Evolutionary conservation across 805 yeast genomes (phyloP).

Genomic region (Pichia cabralensis): DNA sequence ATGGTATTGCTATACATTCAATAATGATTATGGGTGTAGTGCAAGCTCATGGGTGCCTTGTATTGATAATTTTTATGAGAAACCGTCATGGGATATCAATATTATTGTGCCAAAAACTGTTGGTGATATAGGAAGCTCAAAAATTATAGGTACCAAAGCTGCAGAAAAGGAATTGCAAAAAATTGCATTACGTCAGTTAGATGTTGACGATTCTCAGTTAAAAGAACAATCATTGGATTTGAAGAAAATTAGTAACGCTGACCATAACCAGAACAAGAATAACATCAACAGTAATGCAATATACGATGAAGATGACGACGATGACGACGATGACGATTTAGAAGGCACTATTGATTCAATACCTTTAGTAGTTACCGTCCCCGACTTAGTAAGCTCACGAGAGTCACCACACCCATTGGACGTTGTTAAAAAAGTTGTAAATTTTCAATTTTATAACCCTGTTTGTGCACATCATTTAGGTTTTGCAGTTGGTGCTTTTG

Average conservation of each 20-base stretch:
- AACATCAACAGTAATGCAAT: too few relatives aligned
- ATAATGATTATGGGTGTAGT: slow-evolving; percentile 65
- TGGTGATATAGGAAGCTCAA: slow-evolving; percentile 50
- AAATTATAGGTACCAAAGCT: slow-evolving; percentile 32
- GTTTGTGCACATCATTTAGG: slow-evolving; percentile 92
- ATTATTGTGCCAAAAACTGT: slow-evolving; percentile 76
- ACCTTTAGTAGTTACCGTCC: slow-evolving; percentile 58
- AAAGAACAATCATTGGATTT: neutral
- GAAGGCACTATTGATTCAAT: slow-evolving; percentile 33
- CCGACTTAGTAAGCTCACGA: slow-evolving; percentile 55
- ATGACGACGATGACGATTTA: slow-evolving; percentile 29
- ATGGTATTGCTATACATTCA: slow-evolving; percentile 85
- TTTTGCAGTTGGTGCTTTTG: slow-evolving; percentile 88
- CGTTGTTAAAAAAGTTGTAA: slow-evolving; percentile 59
- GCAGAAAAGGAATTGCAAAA: slow-evolving; percentile 22
- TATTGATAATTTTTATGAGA: slow-evolving; percentile 77
- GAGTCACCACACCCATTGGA: slow-evolving; percentile 73
- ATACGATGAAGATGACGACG: slow-evolving; percentile 15
- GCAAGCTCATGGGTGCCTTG: slow-evolving; percentile 99
- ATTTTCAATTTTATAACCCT: slow-evolving; percentile 75
- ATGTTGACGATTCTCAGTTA: slow-evolving; percentile 27
- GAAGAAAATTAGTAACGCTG: too few relatives aligned
- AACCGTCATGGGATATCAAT: slow-evolving; percentile 87
- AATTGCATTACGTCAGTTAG: slow-evolving; percentile 21
- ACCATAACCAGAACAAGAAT: too few relatives aligned